phyloP scores from a whole-genome alignment of 1,139 yeast species.

The Diutina neorugosa region DNA sequence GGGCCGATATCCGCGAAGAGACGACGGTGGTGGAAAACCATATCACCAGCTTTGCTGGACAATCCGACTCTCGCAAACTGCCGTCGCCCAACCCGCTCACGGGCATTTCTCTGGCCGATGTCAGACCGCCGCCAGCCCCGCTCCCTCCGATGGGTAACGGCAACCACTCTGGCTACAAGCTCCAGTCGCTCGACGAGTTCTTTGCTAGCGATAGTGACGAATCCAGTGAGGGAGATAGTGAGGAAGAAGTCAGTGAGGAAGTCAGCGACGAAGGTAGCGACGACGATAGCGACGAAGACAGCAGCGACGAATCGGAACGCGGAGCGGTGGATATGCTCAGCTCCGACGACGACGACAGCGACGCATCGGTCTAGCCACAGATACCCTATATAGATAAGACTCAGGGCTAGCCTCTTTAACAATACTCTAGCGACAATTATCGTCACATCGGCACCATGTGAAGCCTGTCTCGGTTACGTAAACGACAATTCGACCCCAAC shows the following conservation, averaged over 20 bases:
- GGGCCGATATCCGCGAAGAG: conserved; percentile 26
- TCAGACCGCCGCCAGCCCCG: conserved; percentile 12
- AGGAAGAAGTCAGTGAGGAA: not conserved
- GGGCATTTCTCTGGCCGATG: not conserved
- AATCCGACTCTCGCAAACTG: not conserved
- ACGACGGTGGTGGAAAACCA: conserved; percentile 14
- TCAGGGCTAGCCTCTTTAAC: too few species aligned
- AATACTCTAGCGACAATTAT: not conserved
- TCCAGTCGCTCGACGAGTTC: conserved; percentile 79
- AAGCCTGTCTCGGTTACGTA: too few species aligned
- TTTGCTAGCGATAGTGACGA: conserved; percentile 40
- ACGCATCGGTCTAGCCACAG: not conserved
- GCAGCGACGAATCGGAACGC: not conserved
- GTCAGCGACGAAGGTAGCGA: not conserved
- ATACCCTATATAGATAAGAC: not conserved
- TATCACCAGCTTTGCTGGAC: conserved; percentile 10
- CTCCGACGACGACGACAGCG: not conserved
- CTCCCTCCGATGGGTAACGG: conserved; percentile 14
- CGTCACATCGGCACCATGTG: too few species aligned
- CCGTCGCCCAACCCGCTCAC: not conserved
- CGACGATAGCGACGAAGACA: not conserved
- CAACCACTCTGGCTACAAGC: conserved; percentile 21
- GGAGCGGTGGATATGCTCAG: not conserved
- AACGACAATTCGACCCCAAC: not conserved
- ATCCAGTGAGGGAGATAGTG: not conserved